These are phyloP conservation scores for Esteya vermicola DNA, from an alignment of 2,329 filamentous ascomycete species.

Conservation along the genomic window DNA sequence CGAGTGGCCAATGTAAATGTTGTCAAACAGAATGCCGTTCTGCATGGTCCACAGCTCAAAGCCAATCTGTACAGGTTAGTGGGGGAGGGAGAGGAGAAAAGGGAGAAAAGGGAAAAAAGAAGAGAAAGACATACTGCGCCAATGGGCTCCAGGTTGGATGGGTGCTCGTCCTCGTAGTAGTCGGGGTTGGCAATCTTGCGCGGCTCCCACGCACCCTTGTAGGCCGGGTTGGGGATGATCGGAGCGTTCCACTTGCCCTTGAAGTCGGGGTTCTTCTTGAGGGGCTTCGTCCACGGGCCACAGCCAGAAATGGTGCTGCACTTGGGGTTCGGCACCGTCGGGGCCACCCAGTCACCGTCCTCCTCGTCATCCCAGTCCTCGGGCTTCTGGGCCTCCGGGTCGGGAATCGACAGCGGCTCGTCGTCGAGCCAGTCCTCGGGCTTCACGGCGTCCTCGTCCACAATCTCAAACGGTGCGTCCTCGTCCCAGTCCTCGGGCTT, in stretches of 20 bases:
- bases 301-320: conserved; percentile 88
- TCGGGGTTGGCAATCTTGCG: conserved; percentile 94
- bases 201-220: conserved; percentile 92
- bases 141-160: conserved; percentile 94
- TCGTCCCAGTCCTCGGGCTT: conserved; percentile 99
- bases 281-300: conserved; percentile 80
- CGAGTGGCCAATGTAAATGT: conserved; percentile 99
- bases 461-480: conserved; percentile 90
- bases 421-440: conserved; percentile 94
- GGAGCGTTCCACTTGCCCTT: conserved; percentile 98
- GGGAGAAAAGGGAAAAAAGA: background rate
- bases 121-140: conserved; percentile 61
- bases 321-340: conserved; percentile 88
- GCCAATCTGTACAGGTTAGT: conserved; percentile 50
- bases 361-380: conserved; percentile 99
- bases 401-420: conserved; percentile 68
- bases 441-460: conserved; percentile 81
- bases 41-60: conserved; percentile 99
- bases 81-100: conserved; percentile 4
- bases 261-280: conserved; percentile 90
- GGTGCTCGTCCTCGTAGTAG: conserved; percentile 95
- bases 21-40: conserved; percentile 96
- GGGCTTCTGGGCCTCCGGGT: conserved; percentile 93
- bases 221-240: conserved; percentile 89
- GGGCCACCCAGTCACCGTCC: conserved; percentile 92